Base-by-base conservation (phyloP, 305 asterid genomes). In the Fraxinus floribunda region DNA sequence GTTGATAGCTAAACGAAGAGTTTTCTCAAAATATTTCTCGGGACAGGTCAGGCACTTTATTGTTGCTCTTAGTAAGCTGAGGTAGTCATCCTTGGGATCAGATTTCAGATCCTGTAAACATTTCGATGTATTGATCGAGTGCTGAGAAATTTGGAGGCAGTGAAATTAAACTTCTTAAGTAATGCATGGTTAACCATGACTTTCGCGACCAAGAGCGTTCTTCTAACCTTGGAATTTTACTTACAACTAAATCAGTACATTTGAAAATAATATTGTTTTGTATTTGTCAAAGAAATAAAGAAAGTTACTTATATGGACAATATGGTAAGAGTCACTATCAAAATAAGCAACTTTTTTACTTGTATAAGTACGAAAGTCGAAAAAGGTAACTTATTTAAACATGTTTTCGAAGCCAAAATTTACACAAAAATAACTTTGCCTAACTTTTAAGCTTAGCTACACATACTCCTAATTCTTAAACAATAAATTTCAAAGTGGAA, bases 1-100 rank as follows among this genome's bases (percentile, higher is more conserved):
- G 41, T 88, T 92, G 78, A 93, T 91, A 6, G 93, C 97, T 72
- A 78, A 10, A 38, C 97, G 90, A 79, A 95, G 92, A 46, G 84
- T 86, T 86, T 95, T 92, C 88, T 87, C 96, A 11, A 84, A 95
- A 76, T 95, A 88, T 74, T 84, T 92, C 91, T 92, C 97, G 0
- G 97, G 95, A 79, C 78, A 76, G 24, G 92, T 89, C 94, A 93
- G 85, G 87, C 97, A 92, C 83, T 90, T 92, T n/a, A 95, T 87
- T 8, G 93, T 83, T 30, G 95, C 93, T 80, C 98, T 88, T 11
- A 93, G 92, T 76, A 95, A 83, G 44, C 75, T 84, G 29, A 91
- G 91, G 85, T 78, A 92, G 86, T 90, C 95, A 49, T 93, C 82
- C 2, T 87, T 82, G 2, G 90, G 85, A 29, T 91, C 94, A 5